Evolutionary conservation across 495 filamentous ascomycete species (phyloP).

Genomic region (Filosporella fistucella): DNA sequence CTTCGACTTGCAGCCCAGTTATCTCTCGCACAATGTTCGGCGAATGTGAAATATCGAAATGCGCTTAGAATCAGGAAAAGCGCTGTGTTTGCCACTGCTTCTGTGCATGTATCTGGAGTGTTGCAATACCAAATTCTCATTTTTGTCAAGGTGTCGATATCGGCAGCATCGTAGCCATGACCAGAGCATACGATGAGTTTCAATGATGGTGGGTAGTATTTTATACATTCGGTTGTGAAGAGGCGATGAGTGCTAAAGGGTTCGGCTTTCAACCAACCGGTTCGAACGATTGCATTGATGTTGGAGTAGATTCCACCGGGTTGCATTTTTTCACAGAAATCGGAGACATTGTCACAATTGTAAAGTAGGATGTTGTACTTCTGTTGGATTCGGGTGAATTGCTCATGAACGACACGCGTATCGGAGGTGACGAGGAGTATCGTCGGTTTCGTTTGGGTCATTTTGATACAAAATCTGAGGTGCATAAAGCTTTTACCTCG

Average conservation of each 20-base stretch:
- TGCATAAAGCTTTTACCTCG: no score
- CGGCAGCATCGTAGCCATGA: background rate
- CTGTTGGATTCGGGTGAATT: background rate
- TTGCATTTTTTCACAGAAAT: background rate
- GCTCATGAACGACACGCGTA: background rate
- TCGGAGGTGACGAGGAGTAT: background rate
- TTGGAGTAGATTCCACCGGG: background rate
- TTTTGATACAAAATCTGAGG: no score
- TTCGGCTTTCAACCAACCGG: background rate
- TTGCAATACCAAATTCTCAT: background rate
- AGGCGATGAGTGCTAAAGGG: background rate
- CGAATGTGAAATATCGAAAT: background rate
- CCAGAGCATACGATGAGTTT: background rate
- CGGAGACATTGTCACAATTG: background rate
- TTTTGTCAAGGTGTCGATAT: background rate
- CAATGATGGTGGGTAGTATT: background rate
- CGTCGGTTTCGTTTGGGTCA: no score
- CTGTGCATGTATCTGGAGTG: background rate
- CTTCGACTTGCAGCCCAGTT: background rate
- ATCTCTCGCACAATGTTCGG: background rate
- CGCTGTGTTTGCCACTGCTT: background rate
- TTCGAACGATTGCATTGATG: background rate
- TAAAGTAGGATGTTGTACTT: background rate
- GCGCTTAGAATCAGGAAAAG: background rate
- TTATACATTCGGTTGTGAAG: background rate